A percentile compares a stretch with the other conserved stretches of the same genome.
These are phyloP conservation scores for Cercospora zeina DNA, from an alignment of 2,329 filamentous ascomycete genomes.

Conservation along the genomic window DNA sequence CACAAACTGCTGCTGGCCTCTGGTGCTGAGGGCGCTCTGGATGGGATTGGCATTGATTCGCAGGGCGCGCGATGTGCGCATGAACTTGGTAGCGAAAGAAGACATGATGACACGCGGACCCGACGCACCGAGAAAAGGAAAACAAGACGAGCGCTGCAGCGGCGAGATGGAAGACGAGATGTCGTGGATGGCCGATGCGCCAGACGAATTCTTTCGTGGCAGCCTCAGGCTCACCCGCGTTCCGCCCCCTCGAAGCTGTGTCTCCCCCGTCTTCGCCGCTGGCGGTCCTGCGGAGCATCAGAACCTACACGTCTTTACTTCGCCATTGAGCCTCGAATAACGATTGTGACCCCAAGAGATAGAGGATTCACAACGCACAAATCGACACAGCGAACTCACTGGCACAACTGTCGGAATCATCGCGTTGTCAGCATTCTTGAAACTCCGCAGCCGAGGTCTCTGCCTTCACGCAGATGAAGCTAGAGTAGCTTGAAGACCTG, in stretches of 20 bases:
- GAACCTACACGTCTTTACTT: not conserved
- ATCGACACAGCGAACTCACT: not conserved
- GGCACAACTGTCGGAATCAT: not conserved
- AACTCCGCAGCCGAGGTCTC: conserved; percentile 20
- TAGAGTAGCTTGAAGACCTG: conserved; percentile 18
- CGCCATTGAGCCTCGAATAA: not conserved
- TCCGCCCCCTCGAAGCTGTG: not conserved
- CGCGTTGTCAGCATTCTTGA: not conserved
- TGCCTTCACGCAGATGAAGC: conserved; percentile 17
- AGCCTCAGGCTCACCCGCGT: not conserved
- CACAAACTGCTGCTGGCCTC: conserved; percentile 61
- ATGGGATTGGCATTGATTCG: conserved; percentile 69
- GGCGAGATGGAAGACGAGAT: conserved; percentile 11
- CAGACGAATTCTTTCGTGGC: not conserved
- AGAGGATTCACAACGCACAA: not conserved
- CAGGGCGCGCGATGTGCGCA: conserved; percentile 79
- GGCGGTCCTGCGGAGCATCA: conserved; percentile 1
- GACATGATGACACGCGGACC: conserved; percentile 55
- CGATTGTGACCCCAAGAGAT: not conserved
- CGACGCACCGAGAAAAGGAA: conserved; percentile 19
- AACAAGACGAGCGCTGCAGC: conserved; percentile 9
- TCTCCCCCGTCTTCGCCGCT: conserved; percentile 12
- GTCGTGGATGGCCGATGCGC: conserved; percentile 7
- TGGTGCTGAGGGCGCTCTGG: conserved; percentile 65
- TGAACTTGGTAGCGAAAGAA: conserved; percentile 75